Conservation (phyloP, 139 green algal genomes). For the Chlorella vulgaris region DNA sequence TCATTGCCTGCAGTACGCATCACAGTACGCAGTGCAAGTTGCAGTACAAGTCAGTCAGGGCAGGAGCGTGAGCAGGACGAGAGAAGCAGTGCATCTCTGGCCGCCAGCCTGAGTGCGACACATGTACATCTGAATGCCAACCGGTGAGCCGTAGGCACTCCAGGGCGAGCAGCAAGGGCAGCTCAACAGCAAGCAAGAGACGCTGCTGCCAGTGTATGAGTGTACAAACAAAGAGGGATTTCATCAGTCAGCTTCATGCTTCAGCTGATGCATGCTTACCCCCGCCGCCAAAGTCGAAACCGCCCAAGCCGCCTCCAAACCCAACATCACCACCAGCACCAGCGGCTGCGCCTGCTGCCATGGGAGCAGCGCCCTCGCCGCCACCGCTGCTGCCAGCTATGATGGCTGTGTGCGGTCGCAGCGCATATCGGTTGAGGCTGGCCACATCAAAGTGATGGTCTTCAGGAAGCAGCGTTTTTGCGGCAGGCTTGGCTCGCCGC, state of each 20-base stretch:
- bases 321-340: background rate
- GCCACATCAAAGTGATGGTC: constrained; percentile 74
- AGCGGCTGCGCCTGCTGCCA: background rate
- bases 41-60: background rate
- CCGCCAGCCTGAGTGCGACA: too few relatives aligned
- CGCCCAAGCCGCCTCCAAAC: constrained; percentile 8
- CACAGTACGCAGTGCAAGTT: too few relatives aligned
- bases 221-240: too few relatives aligned
- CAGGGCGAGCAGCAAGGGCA: background rate
- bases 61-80: background rate
- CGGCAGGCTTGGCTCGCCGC: constrained; percentile 15
- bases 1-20: background rate
- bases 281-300: constrained; percentile 5
- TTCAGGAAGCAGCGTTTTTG: constrained; percentile 73
- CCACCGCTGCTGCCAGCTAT: background rate
- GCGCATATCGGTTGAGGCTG: constrained; percentile 37
- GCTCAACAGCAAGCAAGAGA: background rate
- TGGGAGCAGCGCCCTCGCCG: background rate
- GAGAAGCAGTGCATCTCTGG: background rate
- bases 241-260: too few relatives aligned
- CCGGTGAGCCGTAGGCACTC: background rate
- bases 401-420: constrained; percentile 31
- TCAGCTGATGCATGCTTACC: too few relatives aligned
- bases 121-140: too few relatives aligned
- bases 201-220: too few relatives aligned